phyloP scores from a whole-genome alignment of 306 rosid species.

The Nissolia schottii region DNA sequence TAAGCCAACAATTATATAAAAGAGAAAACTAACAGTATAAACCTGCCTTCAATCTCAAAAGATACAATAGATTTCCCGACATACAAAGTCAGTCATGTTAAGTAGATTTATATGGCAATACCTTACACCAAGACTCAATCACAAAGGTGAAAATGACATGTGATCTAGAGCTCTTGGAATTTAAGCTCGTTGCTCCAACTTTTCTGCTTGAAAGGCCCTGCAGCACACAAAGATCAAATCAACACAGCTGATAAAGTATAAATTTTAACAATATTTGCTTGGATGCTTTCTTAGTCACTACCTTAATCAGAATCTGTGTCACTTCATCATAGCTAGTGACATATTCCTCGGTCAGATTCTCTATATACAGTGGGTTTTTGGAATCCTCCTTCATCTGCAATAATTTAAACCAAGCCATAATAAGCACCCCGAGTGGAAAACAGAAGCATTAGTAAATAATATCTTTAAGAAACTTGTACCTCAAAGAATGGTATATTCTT shows the following conservation, averaged over 20 bases:
- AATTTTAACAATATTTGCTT: neutral
- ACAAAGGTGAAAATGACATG: slow-evolving; percentile 80
- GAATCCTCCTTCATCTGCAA: slow-evolving; percentile 77
- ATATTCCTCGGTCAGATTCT: slow-evolving; percentile 86
- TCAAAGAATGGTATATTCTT: slow-evolving; percentile 6
- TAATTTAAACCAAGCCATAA: slow-evolving; percentile 16
- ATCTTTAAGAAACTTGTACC: neutral
- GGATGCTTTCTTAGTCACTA: slow-evolving; percentile 27
- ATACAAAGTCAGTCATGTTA: neutral
- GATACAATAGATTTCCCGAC: neutral
- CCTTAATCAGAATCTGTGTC: slow-evolving; percentile 86
- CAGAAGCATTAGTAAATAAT: neutral
- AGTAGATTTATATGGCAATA: slow-evolving; percentile 26
- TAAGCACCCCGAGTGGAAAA: neutral
- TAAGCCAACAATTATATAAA: neutral
- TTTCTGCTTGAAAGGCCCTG: slow-evolving; percentile 98
- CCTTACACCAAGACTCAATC: slow-evolving; percentile 96
- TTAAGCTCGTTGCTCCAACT: slow-evolving; percentile 84
- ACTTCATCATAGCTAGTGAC: slow-evolving; percentile 92
- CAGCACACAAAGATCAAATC: slow-evolving; percentile 17
- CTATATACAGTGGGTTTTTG: slow-evolving; percentile 60
- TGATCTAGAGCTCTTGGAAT: slow-evolving; percentile 91
- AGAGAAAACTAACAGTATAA: neutral
- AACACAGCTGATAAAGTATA: neutral
- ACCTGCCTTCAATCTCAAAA: neutral